These are phyloP conservation scores for Allomyces macrogynus DNA, from an alignment of 192 early-diverging fungal species.

Conservation along the genomic window DNA sequence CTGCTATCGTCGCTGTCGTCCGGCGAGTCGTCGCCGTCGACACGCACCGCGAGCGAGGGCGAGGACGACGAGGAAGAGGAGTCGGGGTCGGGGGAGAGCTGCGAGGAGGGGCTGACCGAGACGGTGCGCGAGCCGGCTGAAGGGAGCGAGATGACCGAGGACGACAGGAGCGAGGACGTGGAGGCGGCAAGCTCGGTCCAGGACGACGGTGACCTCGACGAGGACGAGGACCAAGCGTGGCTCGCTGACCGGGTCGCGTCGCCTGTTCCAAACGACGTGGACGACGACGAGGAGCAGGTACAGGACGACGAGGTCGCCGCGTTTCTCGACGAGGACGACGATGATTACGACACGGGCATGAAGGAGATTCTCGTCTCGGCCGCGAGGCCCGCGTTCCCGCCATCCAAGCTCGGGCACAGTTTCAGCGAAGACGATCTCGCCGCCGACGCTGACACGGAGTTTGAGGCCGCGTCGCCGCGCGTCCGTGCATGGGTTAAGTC, in stretches of 20 bases:
- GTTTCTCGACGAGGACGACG: constrained; percentile 3
- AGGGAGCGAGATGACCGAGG: too few species aligned
- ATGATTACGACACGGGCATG: constrained; percentile 3
- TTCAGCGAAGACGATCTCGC: background rate
- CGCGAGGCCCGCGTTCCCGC: too few species aligned
- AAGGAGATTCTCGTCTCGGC: background rate
- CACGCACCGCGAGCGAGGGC: background rate
- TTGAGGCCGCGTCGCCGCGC: too few species aligned
- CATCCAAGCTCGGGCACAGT: background rate
- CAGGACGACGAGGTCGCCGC: background rate
- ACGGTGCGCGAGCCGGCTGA: background rate
- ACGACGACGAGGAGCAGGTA: background rate
- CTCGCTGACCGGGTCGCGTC: constrained; percentile 1
- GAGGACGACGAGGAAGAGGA: background rate
- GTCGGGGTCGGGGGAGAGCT: background rate
- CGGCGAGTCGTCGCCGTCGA: background rate
- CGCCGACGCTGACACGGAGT: background rate
- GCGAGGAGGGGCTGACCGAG: background rate
- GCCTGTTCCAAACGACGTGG: background rate
- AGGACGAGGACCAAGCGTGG: constrained; percentile 5
- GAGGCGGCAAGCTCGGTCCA: background rate
- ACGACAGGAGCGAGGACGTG: too few species aligned
- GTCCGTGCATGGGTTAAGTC: background rate
- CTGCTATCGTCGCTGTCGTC: background rate
- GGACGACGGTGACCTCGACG: background rate